Evolutionary conservation across 768 basidiomycete species (phyloP), one percentile per base, ranked within the genome.

Genomic region (Lyophyllum shimeji): DNA sequence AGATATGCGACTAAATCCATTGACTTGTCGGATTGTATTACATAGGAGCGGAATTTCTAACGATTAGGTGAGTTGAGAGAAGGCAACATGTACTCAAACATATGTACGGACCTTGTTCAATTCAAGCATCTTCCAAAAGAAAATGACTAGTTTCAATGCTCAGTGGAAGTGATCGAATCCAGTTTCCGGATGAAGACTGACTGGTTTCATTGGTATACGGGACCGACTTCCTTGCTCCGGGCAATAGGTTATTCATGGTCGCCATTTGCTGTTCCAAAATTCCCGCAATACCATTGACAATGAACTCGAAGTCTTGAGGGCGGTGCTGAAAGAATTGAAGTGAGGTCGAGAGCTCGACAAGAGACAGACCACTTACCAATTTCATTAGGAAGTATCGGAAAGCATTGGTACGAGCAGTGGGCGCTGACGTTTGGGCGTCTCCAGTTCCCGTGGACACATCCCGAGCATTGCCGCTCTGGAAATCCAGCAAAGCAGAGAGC

Each of bases 341-440:
- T 40, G 17, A 45, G 37, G 25, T 50, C 34, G 23, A 50, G 7
- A 8, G 8, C 3, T 57, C 50, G 57, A 9, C 15, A 42, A 45
- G 49, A 56, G 27, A 50, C 15, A 51, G 37, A 45, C 1, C 12
- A 72, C 85, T 62, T 60, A 88, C 93, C 67, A 98, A 70, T 70
- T 97, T 97, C 60, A 93, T 87, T 49, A 97, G 71, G 69, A 95
- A 98, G 70, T 93, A 94, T 48, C 92, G 80, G 70, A 97, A 99
- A 2, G 93, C 84, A 66, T 99, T 98, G 15, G 90, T 87, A 62
- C 81, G 81, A 11, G 81, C 71, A 1, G 84, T 84, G 1, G 90
- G 87, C 0, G 74, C 66, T 13, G 71, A 70, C 18, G 60, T 63
- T n/a, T 74, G 73, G 2, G 62, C 65, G 12, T 87, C 87, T 18